Percentiles rank a stretch among this genome's conserved stretches.
Conservation (phyloP, 2,329 filamentous ascomycete genomes). For the Lasiodiplodia citricola region DNA sequence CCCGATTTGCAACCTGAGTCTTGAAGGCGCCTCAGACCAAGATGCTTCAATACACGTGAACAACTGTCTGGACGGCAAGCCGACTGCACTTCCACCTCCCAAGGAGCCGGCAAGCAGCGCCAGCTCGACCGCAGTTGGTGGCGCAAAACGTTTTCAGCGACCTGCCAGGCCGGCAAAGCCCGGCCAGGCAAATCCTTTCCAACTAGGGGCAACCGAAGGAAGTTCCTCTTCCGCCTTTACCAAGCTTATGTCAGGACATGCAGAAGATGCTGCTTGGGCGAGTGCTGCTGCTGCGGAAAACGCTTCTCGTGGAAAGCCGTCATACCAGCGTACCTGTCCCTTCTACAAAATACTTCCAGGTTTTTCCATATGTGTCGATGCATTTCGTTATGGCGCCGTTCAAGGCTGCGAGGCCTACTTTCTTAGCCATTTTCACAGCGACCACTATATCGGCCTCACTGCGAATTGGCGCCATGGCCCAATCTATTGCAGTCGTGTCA, state of each 20-base stretch:
- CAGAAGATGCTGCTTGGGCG: constrained; percentile 89
- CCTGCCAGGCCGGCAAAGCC: constrained; percentile 72
- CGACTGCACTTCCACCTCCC: constrained; percentile 59
- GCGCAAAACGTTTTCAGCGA: constrained; percentile 65
- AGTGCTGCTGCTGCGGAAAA: constrained; percentile 80
- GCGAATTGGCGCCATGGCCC: constrained; percentile 89
- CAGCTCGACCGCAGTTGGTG: constrained; percentile 20
- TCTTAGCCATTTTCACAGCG: constrained; percentile 95
- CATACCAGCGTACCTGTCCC: constrained; percentile 88
- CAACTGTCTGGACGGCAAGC: constrained; percentile 84
- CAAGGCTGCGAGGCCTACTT: constrained; percentile 94
- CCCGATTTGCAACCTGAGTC: constrained; percentile 75
- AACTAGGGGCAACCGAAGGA: constrained; percentile 51
- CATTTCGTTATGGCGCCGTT: constrained; percentile 92
- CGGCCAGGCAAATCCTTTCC: constrained; percentile 80
- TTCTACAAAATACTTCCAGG: constrained; percentile 99
- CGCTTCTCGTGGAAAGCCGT: constrained; percentile 79
- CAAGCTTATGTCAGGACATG: constrained; percentile 90
- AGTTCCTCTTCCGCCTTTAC: constrained; percentile 84
- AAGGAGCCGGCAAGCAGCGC: constrained; percentile 28
- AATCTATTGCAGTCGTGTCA: constrained; percentile 95
- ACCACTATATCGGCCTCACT: constrained; percentile 93
- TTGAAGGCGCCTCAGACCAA: constrained; percentile 63
- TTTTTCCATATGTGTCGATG: constrained; percentile 91
- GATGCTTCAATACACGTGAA: constrained; percentile 88